Percentiles rank a stretch among this genome's conserved stretches.
Conservation (phyloP, 345 rosid genomes). For the Conringia planisiliqua region DNA sequence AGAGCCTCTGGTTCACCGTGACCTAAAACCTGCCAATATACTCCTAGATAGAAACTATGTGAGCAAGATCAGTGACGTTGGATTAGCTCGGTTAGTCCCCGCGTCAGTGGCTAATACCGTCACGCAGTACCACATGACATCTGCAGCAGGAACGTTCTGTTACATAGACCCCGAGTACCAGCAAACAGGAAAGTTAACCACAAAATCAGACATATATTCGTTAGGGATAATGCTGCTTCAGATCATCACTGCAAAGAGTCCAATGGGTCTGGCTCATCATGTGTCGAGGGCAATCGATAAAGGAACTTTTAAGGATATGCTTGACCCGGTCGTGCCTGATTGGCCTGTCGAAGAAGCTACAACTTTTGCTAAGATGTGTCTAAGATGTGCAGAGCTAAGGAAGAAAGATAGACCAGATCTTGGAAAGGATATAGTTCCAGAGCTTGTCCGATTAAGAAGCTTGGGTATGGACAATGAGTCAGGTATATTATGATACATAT, state of each 20-base stretch:
- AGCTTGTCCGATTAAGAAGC: slow-evolving; percentile 58
- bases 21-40: slow-evolving; percentile 91
- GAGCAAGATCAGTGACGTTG: slow-evolving; percentile 93
- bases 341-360: slow-evolving; percentile 80
- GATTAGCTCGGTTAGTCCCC: slow-evolving; percentile 89
- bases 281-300: slow-evolving; percentile 58
- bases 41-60: slow-evolving; percentile 74
- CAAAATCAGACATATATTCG: slow-evolving; percentile 79
- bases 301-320: slow-evolving; percentile 61
- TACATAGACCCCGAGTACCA: slow-evolving; percentile 94
- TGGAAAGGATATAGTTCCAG: slow-evolving; percentile 61
- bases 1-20: slow-evolving; percentile 94
- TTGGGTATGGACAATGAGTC: slow-evolving; percentile 38
- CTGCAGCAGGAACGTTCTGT: slow-evolving; percentile 93
- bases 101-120: slow-evolving; percentile 71
- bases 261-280: slow-evolving; percentile 87
- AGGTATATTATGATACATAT: background rate
- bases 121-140: slow-evolving; percentile 83
- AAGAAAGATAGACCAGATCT: slow-evolving; percentile 87
- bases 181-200: slow-evolving; percentile 77
- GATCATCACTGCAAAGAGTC: slow-evolving; percentile 70
- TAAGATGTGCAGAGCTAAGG: slow-evolving; percentile 68
- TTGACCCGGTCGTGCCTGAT: slow-evolving; percentile 57
- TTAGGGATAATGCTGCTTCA: slow-evolving; percentile 84
- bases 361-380: slow-evolving; percentile 55